Base-by-base conservation (phyloP, 345 rosid species). In the Sonneratia caseolaris region DNA sequence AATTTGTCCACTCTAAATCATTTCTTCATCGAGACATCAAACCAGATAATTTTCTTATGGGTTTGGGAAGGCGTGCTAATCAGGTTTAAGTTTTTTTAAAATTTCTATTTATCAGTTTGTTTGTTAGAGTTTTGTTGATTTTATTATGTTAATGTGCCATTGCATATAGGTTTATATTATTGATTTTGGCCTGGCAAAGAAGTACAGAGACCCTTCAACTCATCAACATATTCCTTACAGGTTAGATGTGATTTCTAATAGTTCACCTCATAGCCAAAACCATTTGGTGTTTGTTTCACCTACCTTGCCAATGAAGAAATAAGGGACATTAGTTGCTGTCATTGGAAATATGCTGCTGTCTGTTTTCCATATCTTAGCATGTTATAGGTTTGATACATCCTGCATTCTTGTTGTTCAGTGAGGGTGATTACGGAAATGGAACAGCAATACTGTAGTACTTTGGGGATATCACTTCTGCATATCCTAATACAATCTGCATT, bases 11-110 rank as follows among this genome's bases (percentile, higher is more conserved):
- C 73, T 89, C 92, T 40, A 92, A 90, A 82, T 92, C 96, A 45
- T 89, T 89, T 81, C 86, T 89, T 21, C 97, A 92, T 74, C 88
- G 97, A 71, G 97, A 92, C 76, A 88, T 92, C 77, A 92, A 92
- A 82, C 93, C 97, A 19, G 97, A 92, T 77, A 92, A 92, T 83
- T 92, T 92, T 79, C 88, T 92, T 27, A 92, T 90, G 96, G 97
- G 97, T 68, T 88, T 92, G 37, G 97, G 96, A 68, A 82, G 91
- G 76, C 96, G 92, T 32, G 96, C 93, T 4, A 90, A 88, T 79
- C 91, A 86, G 96, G 96, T 92, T 37, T 53, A 70, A 42, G 51
- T 79, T 71, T 67, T 62, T 38, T 2, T 49, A 2, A 70, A 70
- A 42, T 42, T 71, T 76, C 68, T 4, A 21, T 74, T 53, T 21